A percentile compares a stretch with the other conserved stretches of the same genome.
These are phyloP conservation scores for Saccharomycopsis sp. DNA, from an alignment of 805 yeast genomes.

Conservation along the genomic window DNA sequence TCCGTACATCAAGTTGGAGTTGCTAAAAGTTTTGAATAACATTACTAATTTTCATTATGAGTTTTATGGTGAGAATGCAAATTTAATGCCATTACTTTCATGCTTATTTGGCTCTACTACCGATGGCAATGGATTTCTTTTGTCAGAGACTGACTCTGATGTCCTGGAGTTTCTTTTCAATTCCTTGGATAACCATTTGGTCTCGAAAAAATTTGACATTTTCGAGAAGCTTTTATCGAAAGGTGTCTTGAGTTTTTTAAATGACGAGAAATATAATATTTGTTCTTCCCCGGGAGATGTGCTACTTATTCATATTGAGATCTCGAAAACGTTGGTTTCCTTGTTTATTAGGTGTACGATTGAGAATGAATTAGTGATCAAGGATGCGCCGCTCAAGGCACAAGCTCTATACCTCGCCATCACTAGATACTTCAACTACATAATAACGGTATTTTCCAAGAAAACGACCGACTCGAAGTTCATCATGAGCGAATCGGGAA, in stretches of 20 bases:
- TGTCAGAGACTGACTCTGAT: slow-evolving; percentile 7
- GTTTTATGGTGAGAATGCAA: slow-evolving; percentile 11
- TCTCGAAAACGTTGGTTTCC: slow-evolving; percentile 2
- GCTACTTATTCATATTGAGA: too few relatives aligned
- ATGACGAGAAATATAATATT: too few relatives aligned
- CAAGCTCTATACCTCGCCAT: not conserved
- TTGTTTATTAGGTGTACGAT: slow-evolving; percentile 3
- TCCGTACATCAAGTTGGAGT: slow-evolving; percentile 1
- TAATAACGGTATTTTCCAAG: not conserved
- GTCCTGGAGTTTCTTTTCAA: slow-evolving; percentile 6
- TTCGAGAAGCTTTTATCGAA: slow-evolving; percentile 7
- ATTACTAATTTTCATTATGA: slow-evolving; percentile 13
- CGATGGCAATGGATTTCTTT: too few relatives aligned
- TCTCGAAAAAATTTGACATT: slow-evolving; percentile 2
- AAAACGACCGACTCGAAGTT: not conserved
- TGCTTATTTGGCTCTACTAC: slow-evolving; percentile 13
- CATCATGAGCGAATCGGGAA: not conserved
- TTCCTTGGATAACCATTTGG: slow-evolving; percentile 2
- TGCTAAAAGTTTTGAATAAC: slow-evolving; percentile 3
- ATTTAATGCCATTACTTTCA: slow-evolving; percentile 13
- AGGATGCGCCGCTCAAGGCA: slow-evolving; percentile 7
- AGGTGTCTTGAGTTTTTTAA: too few relatives aligned
- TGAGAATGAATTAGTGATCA: slow-evolving; percentile 1
- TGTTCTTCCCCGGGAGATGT: too few relatives aligned
- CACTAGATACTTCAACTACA: not conserved